Conservation (phyloP, 192 early-diverging fungal genomes). For the Coemansia javaensis region DNA sequence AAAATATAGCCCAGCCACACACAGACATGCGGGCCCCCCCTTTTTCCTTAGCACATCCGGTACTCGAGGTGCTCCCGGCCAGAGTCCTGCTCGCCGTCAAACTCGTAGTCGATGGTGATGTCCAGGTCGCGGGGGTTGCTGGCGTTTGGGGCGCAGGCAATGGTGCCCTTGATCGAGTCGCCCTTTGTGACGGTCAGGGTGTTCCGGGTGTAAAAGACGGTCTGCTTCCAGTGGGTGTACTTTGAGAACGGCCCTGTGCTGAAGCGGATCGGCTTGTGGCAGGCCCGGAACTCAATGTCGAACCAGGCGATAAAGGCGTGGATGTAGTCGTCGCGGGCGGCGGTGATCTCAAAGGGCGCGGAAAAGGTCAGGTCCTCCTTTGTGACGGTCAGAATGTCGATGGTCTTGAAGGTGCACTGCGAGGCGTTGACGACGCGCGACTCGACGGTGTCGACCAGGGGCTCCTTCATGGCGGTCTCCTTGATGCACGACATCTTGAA, state of each 20-base stretch:
- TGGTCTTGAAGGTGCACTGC: constrained; percentile 69
- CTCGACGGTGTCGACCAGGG: constrained; percentile 94
- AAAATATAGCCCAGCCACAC: too few relatives aligned
- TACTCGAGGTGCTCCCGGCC: constrained; percentile 56
- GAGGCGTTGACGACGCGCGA: constrained; percentile 77
- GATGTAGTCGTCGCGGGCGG: constrained; percentile 77
- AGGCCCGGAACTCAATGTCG: constrained; percentile 90
- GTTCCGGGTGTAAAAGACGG: constrained; percentile 89
- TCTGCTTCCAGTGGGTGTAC: constrained; percentile 99
- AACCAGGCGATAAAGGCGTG: constrained; percentile 96
- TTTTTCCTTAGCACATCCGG: constrained; percentile 74
- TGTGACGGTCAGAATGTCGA: constrained; percentile 74
- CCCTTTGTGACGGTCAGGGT: constrained; percentile 67
- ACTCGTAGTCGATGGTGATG: constrained; percentile 71
- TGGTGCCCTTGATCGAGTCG: constrained; percentile 65
- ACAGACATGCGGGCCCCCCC: not conserved
- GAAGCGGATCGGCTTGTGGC: constrained; percentile 79
- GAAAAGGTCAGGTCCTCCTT: constrained; percentile 83
- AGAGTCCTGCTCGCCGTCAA: constrained; percentile 55
- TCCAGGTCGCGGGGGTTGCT: constrained; percentile 92
- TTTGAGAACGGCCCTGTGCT: constrained; percentile 76
- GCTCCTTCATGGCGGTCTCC: constrained; percentile 77
- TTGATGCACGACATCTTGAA: constrained; percentile 98
- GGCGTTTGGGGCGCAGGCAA: constrained; percentile 67
- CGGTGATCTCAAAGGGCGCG: constrained; percentile 74